These are phyloP conservation scores for Polysphondylium violaceum DNA, from an alignment of 78 protist genomes.

Conservation along the genomic window DNA sequence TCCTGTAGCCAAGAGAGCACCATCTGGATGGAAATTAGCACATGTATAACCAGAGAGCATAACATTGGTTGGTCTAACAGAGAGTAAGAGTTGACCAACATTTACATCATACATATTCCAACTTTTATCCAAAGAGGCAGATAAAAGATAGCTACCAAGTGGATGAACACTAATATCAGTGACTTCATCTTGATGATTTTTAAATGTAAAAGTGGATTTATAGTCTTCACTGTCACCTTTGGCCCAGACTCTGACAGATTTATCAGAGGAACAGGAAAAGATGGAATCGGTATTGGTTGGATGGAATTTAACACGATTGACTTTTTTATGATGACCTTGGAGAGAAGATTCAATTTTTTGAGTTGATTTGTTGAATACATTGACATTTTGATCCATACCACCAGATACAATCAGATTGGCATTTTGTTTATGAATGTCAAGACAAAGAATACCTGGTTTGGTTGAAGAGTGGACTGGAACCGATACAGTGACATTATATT, in stretches of 20 bases:
- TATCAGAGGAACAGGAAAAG: slow-evolving; percentile 65
- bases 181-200: slow-evolving; percentile 51
- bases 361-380: slow-evolving; percentile 28
- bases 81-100: not conserved
- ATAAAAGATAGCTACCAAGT: slow-evolving; percentile 72
- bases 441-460: slow-evolving; percentile 16
- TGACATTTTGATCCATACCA: slow-evolving; percentile 51
- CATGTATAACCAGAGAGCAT: not conserved
- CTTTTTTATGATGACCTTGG: slow-evolving; percentile 45
- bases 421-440: slow-evolving; percentile 35
- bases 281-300: slow-evolving; percentile 63
- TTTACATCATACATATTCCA: slow-evolving; percentile 89
- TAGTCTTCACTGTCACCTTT: slow-evolving; percentile 9
- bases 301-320: slow-evolving; percentile 80
- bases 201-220: not conserved
- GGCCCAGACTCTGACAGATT: slow-evolving; percentile 80
- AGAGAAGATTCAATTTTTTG: not conserved
- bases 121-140: slow-evolving; percentile 80
- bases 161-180: slow-evolving; percentile 84
- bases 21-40: slow-evolving; percentile 95
- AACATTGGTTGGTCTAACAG: not conserved
- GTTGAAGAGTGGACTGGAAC: too few relatives aligned
- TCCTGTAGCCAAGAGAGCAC: slow-evolving; percentile 92
- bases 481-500: not conserved
- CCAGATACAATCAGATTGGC: slow-evolving; percentile 55